Evolutionary conservation across 768 basidiomycete genomes (phyloP).

Genomic region (Tylopilus felleus): DNA sequence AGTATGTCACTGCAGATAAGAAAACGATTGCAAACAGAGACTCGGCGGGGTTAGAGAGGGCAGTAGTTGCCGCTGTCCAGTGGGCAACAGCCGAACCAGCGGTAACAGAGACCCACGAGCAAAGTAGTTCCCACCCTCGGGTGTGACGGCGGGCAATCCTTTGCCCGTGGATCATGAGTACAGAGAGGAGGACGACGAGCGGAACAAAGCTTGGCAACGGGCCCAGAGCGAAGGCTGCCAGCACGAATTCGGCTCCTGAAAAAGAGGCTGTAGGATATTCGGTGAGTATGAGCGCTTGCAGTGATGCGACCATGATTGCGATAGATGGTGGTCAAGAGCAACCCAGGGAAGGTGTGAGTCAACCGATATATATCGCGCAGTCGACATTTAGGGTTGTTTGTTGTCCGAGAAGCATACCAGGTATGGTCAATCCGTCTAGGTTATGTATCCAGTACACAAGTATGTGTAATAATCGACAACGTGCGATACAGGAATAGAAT

Average conservation of each 20-base stretch:
- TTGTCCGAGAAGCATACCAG: conserved; percentile 3
- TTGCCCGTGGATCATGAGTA: conserved; percentile 31
- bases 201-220: conserved; percentile 34
- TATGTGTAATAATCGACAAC: neutral
- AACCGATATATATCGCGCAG: conserved; percentile 12
- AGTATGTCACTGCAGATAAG: conserved; percentile 44
- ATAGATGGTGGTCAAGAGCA: conserved; percentile 7
- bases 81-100: conserved; percentile 42
- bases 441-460: neutral
- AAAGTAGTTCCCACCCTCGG: conserved; percentile 28
- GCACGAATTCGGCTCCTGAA: conserved; percentile 15
- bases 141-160: conserved; percentile 29
- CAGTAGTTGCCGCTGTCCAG: conserved; percentile 43
- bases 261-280: conserved; percentile 26
- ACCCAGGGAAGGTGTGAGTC: neutral
- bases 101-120: conserved; percentile 38
- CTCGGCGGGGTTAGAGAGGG: conserved; percentile 49
- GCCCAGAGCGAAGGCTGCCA: conserved; percentile 28
- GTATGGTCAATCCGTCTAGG: neutral
- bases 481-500: neutral
- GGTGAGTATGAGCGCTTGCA: conserved; percentile 26
- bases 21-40: conserved; percentile 47
- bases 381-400: conserved; percentile 23
- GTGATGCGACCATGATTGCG: conserved; percentile 17
- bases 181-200: conserved; percentile 26